phyloP scores from a whole-genome alignment of 2,329 filamentous ascomycete species.

The Hymenoscyphus fraxineus region DNA sequence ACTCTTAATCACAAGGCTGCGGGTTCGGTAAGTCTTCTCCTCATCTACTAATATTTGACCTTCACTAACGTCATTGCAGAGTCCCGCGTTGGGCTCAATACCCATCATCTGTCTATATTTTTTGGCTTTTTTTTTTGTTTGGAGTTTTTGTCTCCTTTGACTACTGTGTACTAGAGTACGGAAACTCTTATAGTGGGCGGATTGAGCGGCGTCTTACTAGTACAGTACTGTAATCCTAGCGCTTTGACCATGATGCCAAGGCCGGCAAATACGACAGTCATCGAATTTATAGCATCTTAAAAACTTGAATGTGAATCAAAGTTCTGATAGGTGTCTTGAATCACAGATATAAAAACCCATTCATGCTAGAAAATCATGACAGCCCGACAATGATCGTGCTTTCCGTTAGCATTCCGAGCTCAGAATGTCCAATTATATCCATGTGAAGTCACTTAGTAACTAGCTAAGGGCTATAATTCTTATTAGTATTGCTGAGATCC shows the following conservation, averaged over 20 bases:
- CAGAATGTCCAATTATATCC: not conserved
- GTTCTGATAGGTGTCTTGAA: not conserved
- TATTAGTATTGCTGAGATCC: no score
- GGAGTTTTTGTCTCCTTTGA: not conserved
- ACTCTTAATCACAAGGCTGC: slow-evolving; percentile 43
- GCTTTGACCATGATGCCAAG: not conserved
- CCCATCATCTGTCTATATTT: no score
- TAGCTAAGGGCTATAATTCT: no score
- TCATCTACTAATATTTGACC: no score
- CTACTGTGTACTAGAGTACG: no score
- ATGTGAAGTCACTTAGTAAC: no score
- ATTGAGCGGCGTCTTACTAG: no score
- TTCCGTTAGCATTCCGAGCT: not conserved
- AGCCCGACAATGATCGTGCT: not conserved
- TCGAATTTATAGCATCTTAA: not conserved
- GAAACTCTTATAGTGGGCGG: no score
- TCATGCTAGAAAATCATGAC: not conserved
- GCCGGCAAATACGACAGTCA: not conserved
- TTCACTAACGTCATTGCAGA: no score
- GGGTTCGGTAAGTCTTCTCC: no score
- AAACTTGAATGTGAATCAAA: not conserved
- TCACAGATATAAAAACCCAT: not conserved
- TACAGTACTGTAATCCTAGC: not conserved
- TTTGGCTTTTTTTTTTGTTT: not conserved
- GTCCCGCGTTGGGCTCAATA: no score